Evolutionary conservation across 2,329 filamentous ascomycete genomes (phyloP), one percentile per base, ranked within the genome.

Genomic region (Colletotrichum shisoi): DNA sequence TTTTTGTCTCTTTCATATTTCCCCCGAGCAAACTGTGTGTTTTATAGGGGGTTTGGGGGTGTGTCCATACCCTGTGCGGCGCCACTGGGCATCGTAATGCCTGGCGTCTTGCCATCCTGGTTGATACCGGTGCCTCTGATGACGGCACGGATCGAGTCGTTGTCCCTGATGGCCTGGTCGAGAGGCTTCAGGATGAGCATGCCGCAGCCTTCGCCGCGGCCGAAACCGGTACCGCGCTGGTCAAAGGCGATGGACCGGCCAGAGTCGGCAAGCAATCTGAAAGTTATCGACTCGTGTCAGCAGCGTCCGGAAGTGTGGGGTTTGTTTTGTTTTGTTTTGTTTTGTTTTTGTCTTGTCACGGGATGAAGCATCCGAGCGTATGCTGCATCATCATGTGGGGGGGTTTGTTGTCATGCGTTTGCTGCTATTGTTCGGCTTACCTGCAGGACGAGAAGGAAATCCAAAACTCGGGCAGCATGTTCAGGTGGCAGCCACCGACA

Each of bases 131-230:
- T 83, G 17, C 79, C 82, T 34, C 78, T 77, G 57, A 88, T 84
- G 40, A 86, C 76, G 13, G 82, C 82, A 44, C 81, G 77, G 65
- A 86, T 83, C 2, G 80, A 79, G 71, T 89, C 86, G 27, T 83
- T 83, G 68, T 87, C 85, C 48, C 73, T 75, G 27, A 87, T 72
- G 2, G 87, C 87, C 65, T 84, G 79, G 40, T 82, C 79, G 0
- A 89, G 78, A 0, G 80, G 81, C 76, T 89, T 89, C 13, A 90
- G 73, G 12, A 89, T 73, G 3, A 90, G 70, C 57, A 83, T 79
- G 7, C 79, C 85, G 21, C 83, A 81, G 4, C 86, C 87, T 70
- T 90, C 87, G 9, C 86, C 88, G 11, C 87, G 82, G 0, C 83
- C 86, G 70, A 88, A 91, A 0, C 88, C 89, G 45, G 67, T 69